phyloP scores from a whole-genome alignment of 345 rosid species.

The Populus tremula region DNA sequence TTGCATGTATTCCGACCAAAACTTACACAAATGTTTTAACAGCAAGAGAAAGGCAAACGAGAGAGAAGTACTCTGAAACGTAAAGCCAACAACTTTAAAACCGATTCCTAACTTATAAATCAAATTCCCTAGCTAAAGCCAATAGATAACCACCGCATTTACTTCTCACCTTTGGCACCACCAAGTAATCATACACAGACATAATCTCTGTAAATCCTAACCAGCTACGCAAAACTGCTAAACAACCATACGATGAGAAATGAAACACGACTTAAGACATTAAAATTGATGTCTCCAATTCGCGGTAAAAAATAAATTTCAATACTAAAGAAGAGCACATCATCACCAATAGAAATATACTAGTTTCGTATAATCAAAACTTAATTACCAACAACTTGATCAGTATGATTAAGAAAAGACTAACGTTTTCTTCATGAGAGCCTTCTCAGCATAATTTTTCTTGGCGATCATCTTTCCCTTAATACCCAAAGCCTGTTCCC shows the following conservation, averaged over 20 bases:
- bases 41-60: not conserved
- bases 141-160: not conserved
- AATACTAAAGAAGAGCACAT: not conserved
- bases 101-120: not conserved
- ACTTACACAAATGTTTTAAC: not conserved
- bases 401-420: not conserved
- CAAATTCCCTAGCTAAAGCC: not conserved
- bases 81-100: not conserved
- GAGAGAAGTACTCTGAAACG: not conserved
- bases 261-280: not conserved
- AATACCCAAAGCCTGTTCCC: constrained; percentile 27
- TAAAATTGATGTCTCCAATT: not conserved
- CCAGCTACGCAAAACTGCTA: not conserved
- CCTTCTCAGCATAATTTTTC: constrained; percentile 38
- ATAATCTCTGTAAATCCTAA: too few relatives aligned
- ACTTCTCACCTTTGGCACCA: not conserved
- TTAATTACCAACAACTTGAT: not conserved
- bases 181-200: too few relatives aligned
- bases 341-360: not conserved
- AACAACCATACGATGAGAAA: not conserved
- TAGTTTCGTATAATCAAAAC: not conserved
- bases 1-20: not conserved
- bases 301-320: not conserved
- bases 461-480: constrained; percentile 40
- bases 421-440: constrained; percentile 37